Conservation (phyloP, 1,284 basidiomycete species). For the Sanghuangporus baumii region DNA sequence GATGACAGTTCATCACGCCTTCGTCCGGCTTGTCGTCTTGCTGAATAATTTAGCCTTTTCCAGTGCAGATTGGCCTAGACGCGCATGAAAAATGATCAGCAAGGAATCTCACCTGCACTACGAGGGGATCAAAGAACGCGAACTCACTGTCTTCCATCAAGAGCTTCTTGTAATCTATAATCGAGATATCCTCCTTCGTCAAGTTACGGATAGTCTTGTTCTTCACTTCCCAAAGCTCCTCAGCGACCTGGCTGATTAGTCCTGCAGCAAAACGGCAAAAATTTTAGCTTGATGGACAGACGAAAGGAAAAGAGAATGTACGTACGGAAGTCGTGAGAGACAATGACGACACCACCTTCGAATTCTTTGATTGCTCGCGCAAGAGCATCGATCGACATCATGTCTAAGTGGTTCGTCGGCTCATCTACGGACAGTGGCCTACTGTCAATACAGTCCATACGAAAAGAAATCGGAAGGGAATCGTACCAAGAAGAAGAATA, state of each 20-base stretch:
- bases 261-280: constrained; percentile 33
- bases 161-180: constrained; percentile 87
- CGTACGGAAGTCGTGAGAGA: constrained; percentile 94
- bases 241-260: constrained; percentile 91
- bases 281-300: constrained; percentile 3
- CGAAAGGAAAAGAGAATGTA: constrained; percentile 17
- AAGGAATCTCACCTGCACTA: not conserved
- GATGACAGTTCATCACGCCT: not conserved
- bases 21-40: constrained; percentile 37
- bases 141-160: constrained; percentile 59
- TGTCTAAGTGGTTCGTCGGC: constrained; percentile 93
- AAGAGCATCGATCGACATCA: constrained; percentile 94
- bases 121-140: not conserved
- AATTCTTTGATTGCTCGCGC: constrained; percentile 95
- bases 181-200: constrained; percentile 83
- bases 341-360: constrained; percentile 95
- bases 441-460: not conserved
- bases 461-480: constrained; percentile 9
- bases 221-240: constrained; percentile 98
- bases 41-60: constrained; percentile 92
- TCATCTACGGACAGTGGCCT: constrained; percentile 44
- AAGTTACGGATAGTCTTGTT: constrained; percentile 92
- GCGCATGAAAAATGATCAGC: not conserved
- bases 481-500: constrained; percentile 73
- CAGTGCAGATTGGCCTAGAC: constrained; percentile 51